These are phyloP conservation scores for Piromyces finnis DNA, from an alignment of 192 early-diverging fungal species.

Conservation along the genomic window DNA sequence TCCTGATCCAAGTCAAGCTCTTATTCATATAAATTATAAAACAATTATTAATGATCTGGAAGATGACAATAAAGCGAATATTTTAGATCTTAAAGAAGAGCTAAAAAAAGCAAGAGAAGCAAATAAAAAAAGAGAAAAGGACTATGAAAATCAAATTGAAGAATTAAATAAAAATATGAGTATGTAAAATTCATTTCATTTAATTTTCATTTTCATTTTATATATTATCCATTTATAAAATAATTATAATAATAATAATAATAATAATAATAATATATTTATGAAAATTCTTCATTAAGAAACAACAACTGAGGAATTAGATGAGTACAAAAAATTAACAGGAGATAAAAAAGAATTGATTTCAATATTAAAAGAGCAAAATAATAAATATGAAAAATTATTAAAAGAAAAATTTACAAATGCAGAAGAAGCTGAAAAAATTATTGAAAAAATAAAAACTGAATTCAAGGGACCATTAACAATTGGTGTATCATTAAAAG, in stretches of 20 bases:
- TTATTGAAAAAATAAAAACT: not conserved
- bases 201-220: no score
- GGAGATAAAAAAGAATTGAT: not conserved
- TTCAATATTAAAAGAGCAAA: not conserved
- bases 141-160: not conserved
- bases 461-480: not conserved
- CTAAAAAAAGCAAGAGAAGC: not conserved
- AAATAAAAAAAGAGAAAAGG: not conserved
- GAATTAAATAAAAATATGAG: not conserved
- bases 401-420: not conserved
- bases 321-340: not conserved
- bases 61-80: constrained; percentile 1
- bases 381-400: not conserved
- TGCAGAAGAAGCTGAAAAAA: not conserved
- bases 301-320: not conserved
- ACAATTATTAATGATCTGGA: constrained; percentile 12
- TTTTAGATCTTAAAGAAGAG: not conserved
- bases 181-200: not conserved
- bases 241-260: no score
- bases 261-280: no score
- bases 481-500: not conserved
- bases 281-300: not conserved
- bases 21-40: constrained; percentile 16
- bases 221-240: no score
- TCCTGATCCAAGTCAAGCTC: constrained; percentile 15